Evolutionary conservation across 441 rosid genomes (phyloP), one percentile per base, ranked within the genome.

Genomic region (Gossypium gossypioides): DNA sequence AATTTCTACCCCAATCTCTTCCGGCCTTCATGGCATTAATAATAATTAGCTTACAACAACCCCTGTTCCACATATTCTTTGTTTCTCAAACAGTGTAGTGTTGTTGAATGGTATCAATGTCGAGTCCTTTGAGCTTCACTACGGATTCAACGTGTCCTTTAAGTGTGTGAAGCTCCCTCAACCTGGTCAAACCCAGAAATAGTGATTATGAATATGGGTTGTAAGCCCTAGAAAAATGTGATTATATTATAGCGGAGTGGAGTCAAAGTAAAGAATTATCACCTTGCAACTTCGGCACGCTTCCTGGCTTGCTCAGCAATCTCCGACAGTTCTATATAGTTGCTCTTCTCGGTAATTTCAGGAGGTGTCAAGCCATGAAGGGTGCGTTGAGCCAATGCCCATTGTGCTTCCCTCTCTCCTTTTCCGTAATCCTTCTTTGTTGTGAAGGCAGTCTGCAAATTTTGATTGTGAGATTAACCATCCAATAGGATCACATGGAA

Each of bases 81-180:
- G 32, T 32, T 15, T 6, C 44, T 86, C 78, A 88, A 51, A 86
- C 81, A 10, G 91, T 88, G 80, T 88, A 88, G 75, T 88, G 89
- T 71, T 88, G 91, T 68, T 88, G 91, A 37, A 86, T 86, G 68
- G 91, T 81, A 25, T 85, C 88, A 1, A 88, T 85, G 81, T 88
- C 93, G 21, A 88, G 87, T 73, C 91, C 91, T 70, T 88, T 88
- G 74, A 86, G 88, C 69, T 88, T 86, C 78, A 88, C 92, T 2
- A 88, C 92, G 0, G 93, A 88, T 77, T 88, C 93, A 34, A 88
- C 88, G 59, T 86, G 93, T 10, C 93, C 93, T 80, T 88, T 88
- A 16, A 88, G 86, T 1, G 91, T 88, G 44, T 88, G 89, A 68
- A 81, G 83, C 81, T 88, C 93, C 68, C 91, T 85, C 72, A 88